These are phyloP conservation scores for Trichaptum fuscoviolaceum DNA, from an alignment of 768 basidiomycete species.

Conservation along the genomic window DNA sequence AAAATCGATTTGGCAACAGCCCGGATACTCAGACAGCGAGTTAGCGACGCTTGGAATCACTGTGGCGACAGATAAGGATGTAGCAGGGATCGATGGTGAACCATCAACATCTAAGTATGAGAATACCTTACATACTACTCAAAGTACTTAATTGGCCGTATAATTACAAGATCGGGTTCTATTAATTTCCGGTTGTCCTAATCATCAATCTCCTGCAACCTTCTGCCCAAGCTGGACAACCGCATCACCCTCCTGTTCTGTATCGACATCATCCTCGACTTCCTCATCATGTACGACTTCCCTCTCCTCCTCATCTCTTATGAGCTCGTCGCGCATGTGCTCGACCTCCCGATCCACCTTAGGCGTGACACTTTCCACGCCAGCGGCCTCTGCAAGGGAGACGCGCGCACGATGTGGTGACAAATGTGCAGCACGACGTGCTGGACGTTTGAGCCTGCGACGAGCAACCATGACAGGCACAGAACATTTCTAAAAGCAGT, in stretches of 20 bases:
- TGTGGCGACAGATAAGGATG: not conserved
- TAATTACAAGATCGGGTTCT: not conserved
- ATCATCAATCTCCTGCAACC: constrained; percentile 2
- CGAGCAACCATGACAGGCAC: constrained; percentile 97
- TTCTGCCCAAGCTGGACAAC: constrained; percentile 4
- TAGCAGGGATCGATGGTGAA: not conserved
- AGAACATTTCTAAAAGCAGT: constrained; percentile 64
- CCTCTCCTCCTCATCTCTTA: constrained; percentile 51
- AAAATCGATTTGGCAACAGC: not conserved
- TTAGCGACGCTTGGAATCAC: not conserved
- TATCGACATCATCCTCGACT: constrained; percentile 23
- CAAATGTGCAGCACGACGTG: constrained; percentile 74
- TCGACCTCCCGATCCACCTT: constrained; percentile 86
- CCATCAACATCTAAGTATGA: not conserved
- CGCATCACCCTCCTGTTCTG: constrained; percentile 21
- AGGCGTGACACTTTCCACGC: constrained; percentile 80
- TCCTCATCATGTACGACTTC: constrained; percentile 16
- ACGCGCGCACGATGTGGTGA: constrained; percentile 78
- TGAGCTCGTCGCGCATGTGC: constrained; percentile 72
- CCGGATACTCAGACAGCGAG: not conserved
- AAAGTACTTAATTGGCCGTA: not conserved
- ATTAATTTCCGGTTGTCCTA: not conserved
- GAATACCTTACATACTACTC: not conserved
- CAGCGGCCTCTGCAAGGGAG: constrained; percentile 78
- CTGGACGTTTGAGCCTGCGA: constrained; percentile 82